Evolutionary conservation across 2,329 filamentous ascomycete species (phyloP), one percentile per base, ranked within the genome.

Genomic region (Ustulina deusta): DNA sequence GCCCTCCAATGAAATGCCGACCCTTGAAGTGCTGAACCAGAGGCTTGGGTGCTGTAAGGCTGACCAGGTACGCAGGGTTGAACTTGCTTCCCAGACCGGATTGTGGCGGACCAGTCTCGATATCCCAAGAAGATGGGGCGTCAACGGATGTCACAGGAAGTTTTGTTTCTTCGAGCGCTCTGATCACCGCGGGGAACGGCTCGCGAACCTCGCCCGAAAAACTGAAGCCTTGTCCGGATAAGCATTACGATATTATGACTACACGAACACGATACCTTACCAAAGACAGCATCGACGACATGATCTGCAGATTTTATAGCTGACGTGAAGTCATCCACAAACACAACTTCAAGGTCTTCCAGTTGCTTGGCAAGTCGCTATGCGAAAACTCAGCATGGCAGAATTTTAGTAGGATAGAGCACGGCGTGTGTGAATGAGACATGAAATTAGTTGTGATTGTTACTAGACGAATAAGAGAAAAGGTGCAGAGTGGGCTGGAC

Each of bases 201-300:
- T 97, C 93, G n/a, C 96, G 90, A 61, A 99, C 91, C 71, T 96
- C 91, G 6, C 94, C 95, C 1, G 90, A 91, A 82, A 99, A 99
- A 68, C 92, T 96, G 83, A 99, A 99, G 7, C 93, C 91, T 91
- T 69, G 40, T 29, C 36, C 54, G 55, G 58, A 69, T 76, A 38
- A 72, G 69, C 57, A 27, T 36, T 46, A 64, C 44, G 56, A 29
- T 32, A 63, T 58, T 11, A 70, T 69, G 46, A 61, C 58, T 63
- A 38, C 48, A 58, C 61, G 27, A 67, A 55, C 40, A 60, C 46
- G 60, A 58, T 32, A 81, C 82, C 52, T 66, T 79, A 91, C 93
- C 94, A 77, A 99, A 99, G 69, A 99, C 93, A 10, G 96, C 93
- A 80, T 99, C 96, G 66, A 99, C 84, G 61, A 99, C 82, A 72